Conservation (phyloP, 2,329 filamentous ascomycete species). For the Penicillium thymicola region DNA sequence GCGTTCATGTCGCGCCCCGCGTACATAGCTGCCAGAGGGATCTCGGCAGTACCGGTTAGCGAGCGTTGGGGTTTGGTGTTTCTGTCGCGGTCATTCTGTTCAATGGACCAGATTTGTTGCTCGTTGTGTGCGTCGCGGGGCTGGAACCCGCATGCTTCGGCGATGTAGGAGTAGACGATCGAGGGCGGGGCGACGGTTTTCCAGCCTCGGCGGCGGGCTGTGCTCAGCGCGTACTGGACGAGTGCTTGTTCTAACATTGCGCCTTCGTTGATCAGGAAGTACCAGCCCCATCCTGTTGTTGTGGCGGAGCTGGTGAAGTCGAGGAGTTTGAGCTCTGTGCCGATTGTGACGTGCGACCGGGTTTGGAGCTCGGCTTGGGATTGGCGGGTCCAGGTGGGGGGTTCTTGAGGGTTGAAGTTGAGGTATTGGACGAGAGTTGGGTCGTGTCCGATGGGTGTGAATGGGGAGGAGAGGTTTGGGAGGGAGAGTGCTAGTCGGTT, state of each 20-base stretch:
- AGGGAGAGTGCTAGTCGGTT: conserved; percentile 70
- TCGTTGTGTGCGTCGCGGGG: conserved; percentile 87
- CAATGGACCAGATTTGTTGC: conserved; percentile 82
- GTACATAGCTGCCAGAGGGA: conserved; percentile 87
- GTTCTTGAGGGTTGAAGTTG: conserved; percentile 61
- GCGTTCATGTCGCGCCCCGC: conserved; percentile 67
- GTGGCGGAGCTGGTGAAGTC: conserved; percentile 80
- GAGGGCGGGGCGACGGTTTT: conserved; percentile 77
- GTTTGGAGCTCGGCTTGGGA: conserved; percentile 23
- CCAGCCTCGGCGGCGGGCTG: conserved; percentile 74
- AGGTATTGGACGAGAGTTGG: conserved; percentile 70
- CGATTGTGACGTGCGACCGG: conserved; percentile 83
- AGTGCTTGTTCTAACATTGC: conserved; percentile 94
- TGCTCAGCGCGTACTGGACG: conserved; percentile 75
- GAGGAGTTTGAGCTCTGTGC: conserved; percentile 78
- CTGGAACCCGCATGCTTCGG: conserved; percentile 87
- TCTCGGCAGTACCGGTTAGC: conserved; percentile 88
- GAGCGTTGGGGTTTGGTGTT: conserved; percentile 66
- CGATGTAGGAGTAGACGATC: conserved; percentile 88
- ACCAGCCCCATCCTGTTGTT: conserved; percentile 96
- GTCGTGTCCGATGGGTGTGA: conserved; percentile 69
- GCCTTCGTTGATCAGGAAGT: conserved; percentile 88
- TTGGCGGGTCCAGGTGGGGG: conserved; percentile 30
- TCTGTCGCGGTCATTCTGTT: conserved; percentile 61
- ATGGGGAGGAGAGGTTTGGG: conserved; percentile 77